phyloP scores from a whole-genome alignment of 208 protist genomes.

The Trypanosoma lewisi region DNA sequence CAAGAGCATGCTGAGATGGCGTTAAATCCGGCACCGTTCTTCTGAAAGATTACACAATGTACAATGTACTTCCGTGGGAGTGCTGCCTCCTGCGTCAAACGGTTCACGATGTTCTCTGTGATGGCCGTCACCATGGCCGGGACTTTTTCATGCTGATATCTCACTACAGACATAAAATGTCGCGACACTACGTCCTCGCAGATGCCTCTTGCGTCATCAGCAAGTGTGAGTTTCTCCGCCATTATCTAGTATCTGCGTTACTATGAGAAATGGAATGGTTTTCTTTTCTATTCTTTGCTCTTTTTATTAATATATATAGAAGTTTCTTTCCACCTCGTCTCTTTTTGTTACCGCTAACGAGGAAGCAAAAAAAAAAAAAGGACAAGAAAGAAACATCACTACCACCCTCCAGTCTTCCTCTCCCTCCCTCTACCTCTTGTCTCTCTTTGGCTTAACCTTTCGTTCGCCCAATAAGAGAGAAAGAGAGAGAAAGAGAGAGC shows the following conservation, averaged over 20 bases:
- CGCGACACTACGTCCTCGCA: slow-evolving; percentile 67
- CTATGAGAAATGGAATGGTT: neutral
- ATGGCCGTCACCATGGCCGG: slow-evolving; percentile 60
- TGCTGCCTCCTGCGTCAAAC: slow-evolving; percentile 76
- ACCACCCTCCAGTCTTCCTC: no score
- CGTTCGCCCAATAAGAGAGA: neutral
- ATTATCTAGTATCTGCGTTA: slow-evolving; percentile 12
- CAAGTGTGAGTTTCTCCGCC: slow-evolving; percentile 68
- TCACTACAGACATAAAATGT: slow-evolving; percentile 60
- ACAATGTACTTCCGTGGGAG: slow-evolving; percentile 91
- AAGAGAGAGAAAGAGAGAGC: slow-evolving; percentile 7
- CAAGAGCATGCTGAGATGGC: slow-evolving; percentile 85
- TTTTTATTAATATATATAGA: neutral
- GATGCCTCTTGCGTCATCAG: slow-evolving; percentile 75
- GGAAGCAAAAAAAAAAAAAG: no score
- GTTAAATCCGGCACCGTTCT: slow-evolving; percentile 85
- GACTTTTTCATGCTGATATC: slow-evolving; percentile 72
- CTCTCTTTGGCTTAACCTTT: slow-evolving; percentile 9
- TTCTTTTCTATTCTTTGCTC: neutral
- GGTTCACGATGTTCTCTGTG: slow-evolving; percentile 73
- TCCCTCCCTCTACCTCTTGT: no score
- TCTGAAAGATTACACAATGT: slow-evolving; percentile 83
- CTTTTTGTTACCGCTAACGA: no score
- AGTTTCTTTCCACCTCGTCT: no score
- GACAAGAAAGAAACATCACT: no score